These are phyloP conservation scores for Chytriomyces hyalinus DNA, from an alignment of 192 early-diverging fungal species.

Conservation along the genomic window DNA sequence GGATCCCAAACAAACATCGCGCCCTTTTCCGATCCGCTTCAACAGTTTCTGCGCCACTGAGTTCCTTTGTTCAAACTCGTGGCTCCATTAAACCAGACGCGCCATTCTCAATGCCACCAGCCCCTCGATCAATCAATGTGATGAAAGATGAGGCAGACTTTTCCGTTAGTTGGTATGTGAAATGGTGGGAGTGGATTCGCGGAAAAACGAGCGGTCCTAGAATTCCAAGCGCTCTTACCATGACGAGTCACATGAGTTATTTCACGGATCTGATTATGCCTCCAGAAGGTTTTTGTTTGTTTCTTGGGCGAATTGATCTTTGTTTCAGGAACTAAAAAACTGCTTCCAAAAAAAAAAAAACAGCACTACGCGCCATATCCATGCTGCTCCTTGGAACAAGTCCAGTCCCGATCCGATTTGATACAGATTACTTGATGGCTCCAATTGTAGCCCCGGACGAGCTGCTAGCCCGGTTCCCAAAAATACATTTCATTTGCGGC, in stretches of 20 bases:
- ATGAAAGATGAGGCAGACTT: slow-evolving; percentile 53
- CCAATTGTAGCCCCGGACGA: slow-evolving; percentile 86
- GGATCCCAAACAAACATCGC: slow-evolving; percentile 71
- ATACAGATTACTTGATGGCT: slow-evolving; percentile 81
- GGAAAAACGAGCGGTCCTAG: slow-evolving; percentile 35
- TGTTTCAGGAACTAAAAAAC: no score
- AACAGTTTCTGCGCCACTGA: slow-evolving; percentile 41
- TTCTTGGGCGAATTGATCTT: background rate
- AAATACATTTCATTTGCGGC: slow-evolving; percentile 87
- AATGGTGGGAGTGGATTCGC: slow-evolving; percentile 29
- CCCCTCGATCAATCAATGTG: slow-evolving; percentile 56
- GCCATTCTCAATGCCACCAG: slow-evolving; percentile 62
- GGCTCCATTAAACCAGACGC: slow-evolving; percentile 69
- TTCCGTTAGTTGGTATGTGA: slow-evolving; percentile 47
- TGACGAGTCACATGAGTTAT: slow-evolving; percentile 62
- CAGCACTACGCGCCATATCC: slow-evolving; percentile 70
- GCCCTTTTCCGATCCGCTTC: slow-evolving; percentile 70
- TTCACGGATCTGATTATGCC: slow-evolving; percentile 88
- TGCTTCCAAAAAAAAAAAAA: background rate
- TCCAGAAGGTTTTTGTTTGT: slow-evolving; percentile 61
- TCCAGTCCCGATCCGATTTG: slow-evolving; percentile 72
- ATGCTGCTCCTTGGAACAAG: slow-evolving; percentile 87
- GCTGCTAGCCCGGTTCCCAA: slow-evolving; percentile 87
- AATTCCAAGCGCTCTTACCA: slow-evolving; percentile 48
- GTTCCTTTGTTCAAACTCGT: slow-evolving; percentile 61